Base-by-base conservation (phyloP, 2,329 filamentous ascomycete genomes). In the Purpureocillium lavendulum region DNA sequence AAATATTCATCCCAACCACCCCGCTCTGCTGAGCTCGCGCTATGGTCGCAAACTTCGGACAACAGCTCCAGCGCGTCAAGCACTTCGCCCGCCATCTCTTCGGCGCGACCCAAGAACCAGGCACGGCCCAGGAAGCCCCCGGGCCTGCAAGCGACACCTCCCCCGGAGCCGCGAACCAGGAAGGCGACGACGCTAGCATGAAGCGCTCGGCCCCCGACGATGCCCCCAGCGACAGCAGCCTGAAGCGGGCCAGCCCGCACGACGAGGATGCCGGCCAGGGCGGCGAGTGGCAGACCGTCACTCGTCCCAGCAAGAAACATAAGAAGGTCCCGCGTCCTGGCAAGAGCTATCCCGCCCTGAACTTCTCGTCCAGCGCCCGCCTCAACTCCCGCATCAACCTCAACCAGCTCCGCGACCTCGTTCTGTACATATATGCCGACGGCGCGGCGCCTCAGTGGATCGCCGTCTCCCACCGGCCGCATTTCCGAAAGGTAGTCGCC, bases 401-500 rank as follows among this genome's bases (percentile, higher is more conserved):
- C 34, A 72, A 71, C 43, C 74, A 80, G 45, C 57, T 84, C 38
- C 78, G 81, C 51, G 75, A 74, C 45, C 62, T 84, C 33, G 67
- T 82, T 18, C 65, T 82, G 10, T 84, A 84, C 58, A 70, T 84
- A 42, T 75, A 82, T 42, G 77, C 80, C 45, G 79, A 84, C 53
- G 80, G 79, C 11, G 54, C 70, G 2, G 71, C 75, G 2, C 80
- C 80, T 12, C 75, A 80, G 49, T 84, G 80, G 76, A 69, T 84
- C 33, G 70, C 73, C 33, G 70, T 84, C 36, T 67, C 67, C 43
- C 73, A 84, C 51, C 70, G 80, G 34, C 72, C 75, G 6, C 69
- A 79, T 42, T 79, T 84, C 50, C 68, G 77, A 46, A 94, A 92
- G 63, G 83, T 94, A 24, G 89, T 97, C 24, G 77, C 86, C 31